A percentile compares a stretch with the other conserved stretches of the same genome.
phyloP scores from a whole-genome alignment of 768 basidiomycete genomes.

The Termitomyces sp. region DNA sequence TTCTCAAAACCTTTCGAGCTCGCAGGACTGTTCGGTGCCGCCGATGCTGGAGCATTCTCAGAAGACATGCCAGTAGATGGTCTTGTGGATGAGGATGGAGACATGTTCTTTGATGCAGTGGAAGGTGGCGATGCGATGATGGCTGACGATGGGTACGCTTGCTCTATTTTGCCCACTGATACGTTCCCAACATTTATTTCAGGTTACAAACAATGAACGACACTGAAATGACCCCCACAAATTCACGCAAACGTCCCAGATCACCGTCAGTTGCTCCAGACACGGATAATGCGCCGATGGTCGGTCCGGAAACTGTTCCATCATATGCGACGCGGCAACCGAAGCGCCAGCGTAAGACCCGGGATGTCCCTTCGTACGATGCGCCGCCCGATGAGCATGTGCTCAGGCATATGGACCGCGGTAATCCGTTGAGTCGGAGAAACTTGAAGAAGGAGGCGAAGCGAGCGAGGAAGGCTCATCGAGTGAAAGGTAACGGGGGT shows the following conservation, averaged over 20 bases:
- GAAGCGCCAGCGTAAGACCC: slow-evolving; percentile 60
- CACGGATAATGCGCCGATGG: slow-evolving; percentile 14
- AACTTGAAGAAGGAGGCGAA: slow-evolving; percentile 66
- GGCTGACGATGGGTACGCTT: slow-evolving; percentile 38
- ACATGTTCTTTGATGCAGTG: slow-evolving; percentile 42
- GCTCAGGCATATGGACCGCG: slow-evolving; percentile 42
- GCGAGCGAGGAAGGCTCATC: slow-evolving; percentile 53
- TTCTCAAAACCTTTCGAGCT: slow-evolving; percentile 79
- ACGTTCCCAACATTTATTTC: not conserved
- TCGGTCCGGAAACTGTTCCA: slow-evolving; percentile 18
- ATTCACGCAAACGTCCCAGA: slow-evolving; percentile 38
- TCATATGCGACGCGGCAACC: slow-evolving; percentile 40
- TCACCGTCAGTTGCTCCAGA: slow-evolving; percentile 30
- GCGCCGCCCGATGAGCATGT: slow-evolving; percentile 47
- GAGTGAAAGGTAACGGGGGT: slow-evolving; percentile 24
- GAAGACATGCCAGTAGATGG: slow-evolving; percentile 42
- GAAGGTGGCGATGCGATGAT: slow-evolving; percentile 33
- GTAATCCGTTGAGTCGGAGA: slow-evolving; percentile 57
- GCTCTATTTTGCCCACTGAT: not conserved
- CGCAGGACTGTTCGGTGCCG: slow-evolving; percentile 76
- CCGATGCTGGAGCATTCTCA: slow-evolving; percentile 79
- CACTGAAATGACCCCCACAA: slow-evolving; percentile 27
- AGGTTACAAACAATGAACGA: slow-evolving; percentile 37
- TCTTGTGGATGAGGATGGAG: slow-evolving; percentile 43
- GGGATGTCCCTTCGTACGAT: slow-evolving; percentile 54